Evolutionary conservation across 192 early-diverging fungal genomes (phyloP).

Genomic region (Mortierella antarctica): DNA sequence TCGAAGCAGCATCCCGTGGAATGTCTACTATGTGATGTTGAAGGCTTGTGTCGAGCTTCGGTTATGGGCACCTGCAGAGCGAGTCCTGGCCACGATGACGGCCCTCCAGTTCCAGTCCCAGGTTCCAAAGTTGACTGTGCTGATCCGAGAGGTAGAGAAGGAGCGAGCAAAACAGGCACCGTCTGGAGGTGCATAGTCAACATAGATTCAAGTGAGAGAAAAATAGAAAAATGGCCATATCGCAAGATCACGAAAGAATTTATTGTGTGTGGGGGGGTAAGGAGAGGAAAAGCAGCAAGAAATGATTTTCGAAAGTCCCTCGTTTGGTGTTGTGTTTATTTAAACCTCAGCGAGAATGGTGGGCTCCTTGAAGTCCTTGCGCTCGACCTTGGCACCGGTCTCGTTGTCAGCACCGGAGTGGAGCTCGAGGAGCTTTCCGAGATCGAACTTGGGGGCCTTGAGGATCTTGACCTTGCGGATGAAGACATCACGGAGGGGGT

Average conservation of each 20-base stretch:
- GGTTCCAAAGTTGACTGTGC: slow-evolving; percentile 18
- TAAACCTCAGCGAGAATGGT: slow-evolving; percentile 62
- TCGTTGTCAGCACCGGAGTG: slow-evolving; percentile 84
- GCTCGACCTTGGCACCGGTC: slow-evolving; percentile 85
- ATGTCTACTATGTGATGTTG: slow-evolving; percentile 19
- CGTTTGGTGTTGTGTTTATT: slow-evolving; percentile 5
- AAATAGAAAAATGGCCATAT: not conserved
- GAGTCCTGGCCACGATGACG: slow-evolving; percentile 22
- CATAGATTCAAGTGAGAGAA: not conserved
- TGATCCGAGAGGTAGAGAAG: slow-evolving; percentile 19
- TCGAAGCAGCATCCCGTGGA: slow-evolving; percentile 3
- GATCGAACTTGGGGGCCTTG: slow-evolving; percentile 96
- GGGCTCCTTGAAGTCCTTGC: slow-evolving; percentile 91
- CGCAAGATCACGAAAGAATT: slow-evolving; percentile 8
- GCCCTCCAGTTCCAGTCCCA: slow-evolving; percentile 10
- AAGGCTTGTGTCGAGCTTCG: slow-evolving; percentile 25
- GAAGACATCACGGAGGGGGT: slow-evolving; percentile 97
- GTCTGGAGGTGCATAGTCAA: no score
- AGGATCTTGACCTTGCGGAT: slow-evolving; percentile 99
- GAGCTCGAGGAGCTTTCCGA: slow-evolving; percentile 96
- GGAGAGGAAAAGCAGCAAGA: not conserved
- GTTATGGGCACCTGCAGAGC: slow-evolving; percentile 18
- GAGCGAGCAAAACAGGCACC: no score
- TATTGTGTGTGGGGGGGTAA: not conserved
- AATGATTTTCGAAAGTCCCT: no score